Percentiles rank a stretch among this genome's conserved stretches.
These are phyloP conservation scores for Pilaira anomala DNA, from an alignment of 192 early-diverging fungal genomes.

Conservation along the genomic window DNA sequence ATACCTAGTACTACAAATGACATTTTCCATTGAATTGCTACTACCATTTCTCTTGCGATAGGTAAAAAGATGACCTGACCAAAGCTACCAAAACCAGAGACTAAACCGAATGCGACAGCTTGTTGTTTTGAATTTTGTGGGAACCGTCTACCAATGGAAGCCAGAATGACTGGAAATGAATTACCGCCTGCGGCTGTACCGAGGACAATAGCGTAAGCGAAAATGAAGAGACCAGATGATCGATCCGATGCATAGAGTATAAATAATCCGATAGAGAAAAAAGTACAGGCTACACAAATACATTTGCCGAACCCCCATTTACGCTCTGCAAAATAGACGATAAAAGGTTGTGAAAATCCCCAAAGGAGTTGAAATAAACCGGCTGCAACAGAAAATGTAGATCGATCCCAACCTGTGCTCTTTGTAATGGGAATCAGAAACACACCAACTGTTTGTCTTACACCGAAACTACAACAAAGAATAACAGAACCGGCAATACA, in stretches of 20 bases:
- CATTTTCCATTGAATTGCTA: constrained; percentile 22
- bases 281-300: constrained; percentile 1
- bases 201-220: constrained; percentile 27
- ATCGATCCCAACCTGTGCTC: constrained; percentile 29
- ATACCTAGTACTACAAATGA: constrained; percentile 29
- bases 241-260: constrained; percentile 11
- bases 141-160: constrained; percentile 27
- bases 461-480: constrained; percentile 31
- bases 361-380: constrained; percentile 33
- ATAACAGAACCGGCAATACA: constrained; percentile 28
- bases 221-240: constrained; percentile 25
- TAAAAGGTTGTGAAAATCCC: constrained; percentile 29
- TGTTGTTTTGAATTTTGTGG: constrained; percentile 23
- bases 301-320: constrained; percentile 22
- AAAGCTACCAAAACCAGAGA: constrained; percentile 36
- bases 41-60: constrained; percentile 24
- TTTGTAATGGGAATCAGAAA: constrained; percentile 31
- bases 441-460: constrained; percentile 35
- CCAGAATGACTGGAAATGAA: constrained; percentile 32
- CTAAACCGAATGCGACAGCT: constrained; percentile 31
- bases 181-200: constrained; percentile 33
- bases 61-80: constrained; percentile 39
- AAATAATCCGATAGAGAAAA: constrained; percentile 19
- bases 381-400: constrained; percentile 29
- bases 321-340: constrained; percentile 25